A percentile compares a stretch with the other conserved stretches of the same genome.
Evolutionary conservation across 2,329 filamentous ascomycete genomes (phyloP).

Genomic region (Penicillium sp.): DNA sequence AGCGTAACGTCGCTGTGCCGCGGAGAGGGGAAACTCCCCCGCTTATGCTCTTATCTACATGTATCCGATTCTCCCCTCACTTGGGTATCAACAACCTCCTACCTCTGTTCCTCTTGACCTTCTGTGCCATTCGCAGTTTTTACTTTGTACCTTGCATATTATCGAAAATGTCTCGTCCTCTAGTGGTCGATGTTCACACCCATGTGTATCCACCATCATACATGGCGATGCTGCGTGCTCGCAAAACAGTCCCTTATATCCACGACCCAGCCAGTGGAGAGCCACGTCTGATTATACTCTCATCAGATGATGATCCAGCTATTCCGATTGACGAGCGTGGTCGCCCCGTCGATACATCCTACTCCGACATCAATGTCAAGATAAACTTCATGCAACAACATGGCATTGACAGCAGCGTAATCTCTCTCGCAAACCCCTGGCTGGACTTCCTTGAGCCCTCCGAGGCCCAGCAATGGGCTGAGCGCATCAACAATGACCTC

Average conservation of each 20-base stretch:
- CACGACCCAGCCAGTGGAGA: conserved; percentile 38
- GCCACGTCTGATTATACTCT: conserved; percentile 47
- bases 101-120: too few species aligned
- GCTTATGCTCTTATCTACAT: conserved; percentile 5
- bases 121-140: neutral
- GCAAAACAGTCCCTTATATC: conserved; percentile 49
- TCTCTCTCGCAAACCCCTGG: conserved; percentile 92
- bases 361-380: conserved; percentile 76
- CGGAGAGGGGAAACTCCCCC: neutral
- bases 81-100: neutral
- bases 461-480: conserved; percentile 63
- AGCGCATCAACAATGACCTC: conserved; percentile 74
- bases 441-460: conserved; percentile 71
- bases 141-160: neutral
- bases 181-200: conserved; percentile 61
- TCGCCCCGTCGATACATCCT: conserved; percentile 78
- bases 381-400: conserved; percentile 86
- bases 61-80: conserved; percentile 8
- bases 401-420: conserved; percentile 75
- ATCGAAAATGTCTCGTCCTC: conserved; percentile 30
- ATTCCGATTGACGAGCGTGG: conserved; percentile 56
- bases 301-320: conserved; percentile 46
- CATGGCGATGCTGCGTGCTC: conserved; percentile 56
- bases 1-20: too few species aligned
- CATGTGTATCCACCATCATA: conserved; percentile 63